Conservation (phyloP, 345 rosid species). For the Linum lewisii region DNA sequence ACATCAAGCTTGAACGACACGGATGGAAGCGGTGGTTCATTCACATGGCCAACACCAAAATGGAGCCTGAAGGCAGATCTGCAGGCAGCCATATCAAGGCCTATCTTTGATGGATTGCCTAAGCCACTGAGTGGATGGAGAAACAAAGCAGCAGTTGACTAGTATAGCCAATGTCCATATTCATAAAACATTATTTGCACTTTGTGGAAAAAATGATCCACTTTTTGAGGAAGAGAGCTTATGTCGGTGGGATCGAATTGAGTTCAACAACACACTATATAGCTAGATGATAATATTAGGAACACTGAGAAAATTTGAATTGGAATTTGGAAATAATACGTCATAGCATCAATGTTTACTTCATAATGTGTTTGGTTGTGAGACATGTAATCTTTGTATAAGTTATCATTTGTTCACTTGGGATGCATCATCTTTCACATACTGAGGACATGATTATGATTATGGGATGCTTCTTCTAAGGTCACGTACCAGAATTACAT, state of each 20-base stretch:
- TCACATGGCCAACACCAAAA: constrained; percentile 12
- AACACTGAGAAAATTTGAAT: no score
- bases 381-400: neutral
- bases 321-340: neutral
- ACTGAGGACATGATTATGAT: neutral
- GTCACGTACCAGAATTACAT: no score
- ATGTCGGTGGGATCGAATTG: neutral
- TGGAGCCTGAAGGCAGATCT: constrained; percentile 21
- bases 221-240: neutral
- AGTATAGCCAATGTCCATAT: neutral
- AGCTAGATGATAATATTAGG: neutral
- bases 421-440: no score
- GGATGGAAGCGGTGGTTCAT: constrained; percentile 5
- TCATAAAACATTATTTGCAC: neutral
- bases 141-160: constrained; percentile 26
- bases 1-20: constrained; percentile 17
- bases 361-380: neutral
- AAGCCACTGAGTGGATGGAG: constrained; percentile 15
- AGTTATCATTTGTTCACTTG: neutral
- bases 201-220: neutral
- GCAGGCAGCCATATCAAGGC: constrained; percentile 17
- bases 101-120: constrained; percentile 25
- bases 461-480: no score
- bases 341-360: neutral
- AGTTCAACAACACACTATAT: neutral